Conservation (phyloP, 1,284 basidiomycete genomes). For the Hymenochaete sp. region DNA sequence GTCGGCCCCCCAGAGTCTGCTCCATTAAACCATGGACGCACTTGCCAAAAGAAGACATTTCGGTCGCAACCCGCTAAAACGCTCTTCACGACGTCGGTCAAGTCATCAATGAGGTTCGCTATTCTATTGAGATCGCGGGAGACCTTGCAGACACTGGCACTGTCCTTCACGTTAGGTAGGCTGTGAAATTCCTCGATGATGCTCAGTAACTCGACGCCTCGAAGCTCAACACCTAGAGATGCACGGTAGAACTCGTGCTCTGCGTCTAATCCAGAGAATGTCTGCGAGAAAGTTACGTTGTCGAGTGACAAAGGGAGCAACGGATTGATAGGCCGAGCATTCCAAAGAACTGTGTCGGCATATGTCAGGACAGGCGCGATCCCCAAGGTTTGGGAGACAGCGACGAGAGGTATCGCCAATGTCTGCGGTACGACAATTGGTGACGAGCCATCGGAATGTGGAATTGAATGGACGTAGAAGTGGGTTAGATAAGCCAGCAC, state of each 20-base stretch:
- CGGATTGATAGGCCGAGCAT: slow-evolving; percentile 64
- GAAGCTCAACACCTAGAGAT: slow-evolving; percentile 80
- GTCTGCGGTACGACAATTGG: slow-evolving; percentile 60
- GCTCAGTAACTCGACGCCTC: slow-evolving; percentile 77
- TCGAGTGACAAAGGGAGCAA: slow-evolving; percentile 44
- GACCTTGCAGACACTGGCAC: slow-evolving; percentile 63
- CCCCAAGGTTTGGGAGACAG: slow-evolving; percentile 68
- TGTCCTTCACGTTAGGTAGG: slow-evolving; percentile 65
- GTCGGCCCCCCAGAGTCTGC: slow-evolving; percentile 55
- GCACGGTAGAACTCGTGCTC: slow-evolving; percentile 85
- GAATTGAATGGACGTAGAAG: slow-evolving; percentile 82
- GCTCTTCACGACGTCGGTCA: slow-evolving; percentile 60
- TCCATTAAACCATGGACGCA: slow-evolving; percentile 91
- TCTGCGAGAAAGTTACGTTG: slow-evolving; percentile 58
- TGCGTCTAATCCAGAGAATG: slow-evolving; percentile 81
- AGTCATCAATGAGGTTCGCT: slow-evolving; percentile 61
- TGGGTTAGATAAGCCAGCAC: slow-evolving; percentile 86
- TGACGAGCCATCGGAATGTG: slow-evolving; percentile 32
- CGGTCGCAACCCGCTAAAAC: slow-evolving; percentile 78
- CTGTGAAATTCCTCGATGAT: slow-evolving; percentile 80
- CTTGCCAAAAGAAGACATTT: slow-evolving; percentile 81
- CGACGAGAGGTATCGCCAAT: slow-evolving; percentile 73
- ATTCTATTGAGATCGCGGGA: slow-evolving; percentile 67
- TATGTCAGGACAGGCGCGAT: slow-evolving; percentile 93
- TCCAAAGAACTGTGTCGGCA: slow-evolving; percentile 95